Evolutionary conservation across 139 green algal species (phyloP).

Genomic region (Nannochloris sp.): DNA sequence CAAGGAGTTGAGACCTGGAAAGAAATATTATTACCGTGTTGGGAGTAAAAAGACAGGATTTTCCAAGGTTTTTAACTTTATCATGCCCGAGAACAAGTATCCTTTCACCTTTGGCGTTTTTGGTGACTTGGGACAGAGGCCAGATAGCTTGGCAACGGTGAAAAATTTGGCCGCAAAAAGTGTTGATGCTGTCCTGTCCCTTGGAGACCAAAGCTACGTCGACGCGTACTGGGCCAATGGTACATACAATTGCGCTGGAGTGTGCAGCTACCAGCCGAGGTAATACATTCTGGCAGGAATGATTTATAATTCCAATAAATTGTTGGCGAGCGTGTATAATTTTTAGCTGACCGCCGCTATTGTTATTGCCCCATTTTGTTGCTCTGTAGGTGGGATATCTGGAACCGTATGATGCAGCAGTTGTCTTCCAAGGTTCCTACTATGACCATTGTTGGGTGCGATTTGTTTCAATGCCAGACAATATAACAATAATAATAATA

Average conservation of each 20-base stretch:
- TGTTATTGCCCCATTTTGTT: too few species aligned
- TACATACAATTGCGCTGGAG: neutral
- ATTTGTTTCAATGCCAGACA: too few species aligned
- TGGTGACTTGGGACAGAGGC: neutral
- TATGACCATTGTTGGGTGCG: slow-evolving; percentile 1
- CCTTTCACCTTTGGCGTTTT: neutral
- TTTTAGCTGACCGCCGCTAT: too few species aligned
- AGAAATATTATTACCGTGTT: neutral
- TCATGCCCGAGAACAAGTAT: neutral
- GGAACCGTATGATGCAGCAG: neutral
- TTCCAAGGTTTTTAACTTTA: neutral
- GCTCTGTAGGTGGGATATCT: neutral
- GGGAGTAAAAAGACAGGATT: neutral
- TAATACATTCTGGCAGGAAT: neutral
- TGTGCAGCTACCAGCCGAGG: neutral
- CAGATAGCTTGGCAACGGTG: neutral
- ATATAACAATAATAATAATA: too few species aligned
- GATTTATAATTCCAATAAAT: too few species aligned
- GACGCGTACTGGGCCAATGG: neutral
- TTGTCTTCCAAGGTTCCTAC: neutral
- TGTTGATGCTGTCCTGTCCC: neutral
- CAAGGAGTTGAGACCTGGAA: neutral
- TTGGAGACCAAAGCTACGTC: neutral
- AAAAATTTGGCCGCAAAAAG: neutral
- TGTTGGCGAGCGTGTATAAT: too few species aligned